These are phyloP conservation scores for Exophiala alcalophila DNA, from an alignment of 2,329 filamentous ascomycete genomes.

Conservation along the genomic window DNA sequence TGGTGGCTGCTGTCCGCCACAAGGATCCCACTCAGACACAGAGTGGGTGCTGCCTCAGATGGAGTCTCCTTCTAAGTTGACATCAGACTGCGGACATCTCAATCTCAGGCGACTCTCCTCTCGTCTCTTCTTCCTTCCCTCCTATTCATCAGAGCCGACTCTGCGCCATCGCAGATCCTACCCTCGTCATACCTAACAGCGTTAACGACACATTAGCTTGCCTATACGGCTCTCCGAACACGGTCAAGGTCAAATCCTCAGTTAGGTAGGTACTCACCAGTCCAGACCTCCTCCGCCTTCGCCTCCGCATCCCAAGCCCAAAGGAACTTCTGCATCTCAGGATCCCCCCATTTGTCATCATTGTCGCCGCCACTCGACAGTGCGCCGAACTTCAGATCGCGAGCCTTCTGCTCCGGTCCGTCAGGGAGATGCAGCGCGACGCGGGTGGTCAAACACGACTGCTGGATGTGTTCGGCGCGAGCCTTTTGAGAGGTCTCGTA, in stretches of 20 bases:
- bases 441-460: constrained; percentile 41
- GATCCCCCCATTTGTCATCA: constrained; percentile 66
- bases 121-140: not conserved
- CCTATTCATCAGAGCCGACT: constrained; percentile 10
- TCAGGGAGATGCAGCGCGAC: constrained; percentile 34
- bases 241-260: too few relatives aligned
- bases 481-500: constrained; percentile 49
- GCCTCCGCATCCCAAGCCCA: constrained; percentile 62
- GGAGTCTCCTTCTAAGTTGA: too few relatives aligned
- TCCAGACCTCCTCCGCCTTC: constrained; percentile 51
- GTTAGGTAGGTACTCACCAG: constrained; percentile 9
- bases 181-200: too few relatives aligned
- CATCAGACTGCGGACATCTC: too few relatives aligned
- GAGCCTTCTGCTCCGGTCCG: constrained; percentile 30
- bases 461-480: constrained; percentile 38
- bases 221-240: too few relatives aligned
- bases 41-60: too few relatives aligned
- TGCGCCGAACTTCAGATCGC: constrained; percentile 51
- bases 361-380: constrained; percentile 48
- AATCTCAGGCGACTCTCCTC: not conserved
- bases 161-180: too few relatives aligned
- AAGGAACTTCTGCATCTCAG: constrained; percentile 64
- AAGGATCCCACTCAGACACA: too few relatives aligned
- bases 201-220: too few relatives aligned
- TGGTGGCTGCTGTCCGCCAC: too few relatives aligned